Evolutionary conservation across 306 rosid genomes (phyloP), one percentile per base, ranked within the genome.

Genomic region (Cucurbita ficifolia): DNA sequence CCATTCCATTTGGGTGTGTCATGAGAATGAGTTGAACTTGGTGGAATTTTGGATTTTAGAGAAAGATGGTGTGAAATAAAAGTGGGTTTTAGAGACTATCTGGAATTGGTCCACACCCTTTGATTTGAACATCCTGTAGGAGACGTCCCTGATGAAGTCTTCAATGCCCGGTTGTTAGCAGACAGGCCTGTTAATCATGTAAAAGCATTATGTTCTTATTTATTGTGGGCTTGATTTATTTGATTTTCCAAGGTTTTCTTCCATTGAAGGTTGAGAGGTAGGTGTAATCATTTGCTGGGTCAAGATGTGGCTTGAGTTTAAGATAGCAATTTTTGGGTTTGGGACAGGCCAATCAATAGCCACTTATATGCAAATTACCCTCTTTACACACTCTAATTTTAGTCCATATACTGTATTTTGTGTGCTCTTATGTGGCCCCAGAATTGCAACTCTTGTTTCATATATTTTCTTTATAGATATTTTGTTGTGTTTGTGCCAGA

Each of bases 111-210:
- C 72, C 53, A 18, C 36, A 1, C 46, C 13, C 53, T 11, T 43
- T 65, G 53, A 45, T 43, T 67, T 67, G 21, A 39, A 45, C 38
- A 21, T 67, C 49, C 72, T 67, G 11, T 42, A 65, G 63, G 54
- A 67, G 72, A 43, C 72, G 50, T 67, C 72, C 33, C 72, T 67
- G 6, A 45, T 67, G 73, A 48, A 24, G 39, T 67, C 73, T 67
- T 55, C 55, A 69, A 48, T 67, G 52, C 72, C 11, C 21, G 72
- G 51, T 65, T 64, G 53, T 65, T 65, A 65, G 72, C 11, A 43
- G 36, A 43, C 72, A 65, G 5, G n/a, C 38, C 2, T 43, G 53
- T 42, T 65, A 65, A 65, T 43, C 72, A 42, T 65, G 72, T 7
- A 43, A 10, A 64, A 65, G 36, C 11, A 39, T 43, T 35, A 42